A percentile compares a stretch with the other conserved stretches of the same genome.
phyloP scores from a whole-genome alignment of 2,329 filamentous ascomycete genomes.

The Fusarium sp. region DNA sequence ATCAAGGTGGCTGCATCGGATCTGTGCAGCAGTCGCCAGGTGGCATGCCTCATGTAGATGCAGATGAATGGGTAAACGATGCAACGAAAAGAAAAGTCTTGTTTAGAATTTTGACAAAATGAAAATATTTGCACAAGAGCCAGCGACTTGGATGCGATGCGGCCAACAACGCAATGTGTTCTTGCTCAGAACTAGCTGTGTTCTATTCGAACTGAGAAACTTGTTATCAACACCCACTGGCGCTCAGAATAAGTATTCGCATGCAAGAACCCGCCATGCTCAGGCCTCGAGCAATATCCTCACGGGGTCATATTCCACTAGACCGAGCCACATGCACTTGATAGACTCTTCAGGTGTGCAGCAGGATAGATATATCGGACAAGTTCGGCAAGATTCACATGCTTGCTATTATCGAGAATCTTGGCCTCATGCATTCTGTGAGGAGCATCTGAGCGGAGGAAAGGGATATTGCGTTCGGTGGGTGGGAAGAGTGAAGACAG shows the following conservation, averaged over 20 bases:
- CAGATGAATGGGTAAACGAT: constrained; percentile 8
- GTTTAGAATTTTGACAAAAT: constrained; percentile 7
- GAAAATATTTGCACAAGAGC: background rate
- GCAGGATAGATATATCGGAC: constrained; percentile 3
- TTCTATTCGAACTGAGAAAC: too few species aligned
- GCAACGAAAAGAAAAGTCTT: constrained; percentile 30
- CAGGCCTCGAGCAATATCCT: background rate
- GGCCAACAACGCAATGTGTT: background rate
- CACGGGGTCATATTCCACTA: constrained; percentile 10
- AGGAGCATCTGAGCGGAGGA: background rate
- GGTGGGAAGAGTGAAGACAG: constrained; percentile 7
- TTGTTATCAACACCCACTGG: too few species aligned
- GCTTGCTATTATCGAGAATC: background rate
- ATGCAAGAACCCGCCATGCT: too few species aligned
- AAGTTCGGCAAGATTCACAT: constrained; percentile 21
- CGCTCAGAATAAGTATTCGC: too few species aligned
- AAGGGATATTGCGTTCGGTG: background rate
- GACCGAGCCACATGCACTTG: constrained; percentile 10
- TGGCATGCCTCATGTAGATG: constrained; percentile 75
- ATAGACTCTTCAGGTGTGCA: background rate
- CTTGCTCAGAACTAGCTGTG: too few species aligned
- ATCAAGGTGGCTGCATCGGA: constrained; percentile 73
- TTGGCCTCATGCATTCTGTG: background rate
- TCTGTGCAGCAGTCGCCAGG: constrained; percentile 73
- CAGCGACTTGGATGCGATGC: background rate